Percentiles rank a stretch among this genome's conserved stretches.
Evolutionary conservation across 2,329 filamentous ascomycete genomes (phyloP).

Genomic region (Aspergillus intermedius): DNA sequence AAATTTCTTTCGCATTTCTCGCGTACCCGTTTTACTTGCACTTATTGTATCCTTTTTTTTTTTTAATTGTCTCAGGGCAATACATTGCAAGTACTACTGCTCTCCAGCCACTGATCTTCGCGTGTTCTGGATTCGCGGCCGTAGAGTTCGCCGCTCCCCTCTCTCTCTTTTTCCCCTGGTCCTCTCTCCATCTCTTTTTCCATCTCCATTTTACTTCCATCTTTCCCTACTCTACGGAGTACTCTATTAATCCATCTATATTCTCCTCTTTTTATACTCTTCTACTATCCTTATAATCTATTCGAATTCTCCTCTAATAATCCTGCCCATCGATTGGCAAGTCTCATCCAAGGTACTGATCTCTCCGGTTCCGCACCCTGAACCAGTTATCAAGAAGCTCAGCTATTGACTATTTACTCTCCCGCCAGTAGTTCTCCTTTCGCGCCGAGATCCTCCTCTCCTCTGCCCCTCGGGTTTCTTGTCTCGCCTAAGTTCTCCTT

Average conservation of each 20-base stretch:
- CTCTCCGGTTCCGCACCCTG: slow-evolving; percentile 11
- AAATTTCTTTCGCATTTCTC: too few relatives aligned
- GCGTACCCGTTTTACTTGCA: too few relatives aligned
- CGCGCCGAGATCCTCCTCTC: slow-evolving; percentile 3
- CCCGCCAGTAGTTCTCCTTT: slow-evolving; percentile 16
- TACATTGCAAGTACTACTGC: too few relatives aligned
- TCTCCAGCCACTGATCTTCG: neutral
- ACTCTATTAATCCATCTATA: neutral
- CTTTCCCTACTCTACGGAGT: neutral
- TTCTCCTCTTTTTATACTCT: neutral
- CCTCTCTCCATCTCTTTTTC: slow-evolving; percentile 3
- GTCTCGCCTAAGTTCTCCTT: slow-evolving; percentile 2
- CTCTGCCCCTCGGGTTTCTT: slow-evolving; percentile 2
- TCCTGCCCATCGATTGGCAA: neutral
- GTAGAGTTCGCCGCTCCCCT: slow-evolving; percentile 3
- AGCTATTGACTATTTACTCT: slow-evolving; percentile 31
- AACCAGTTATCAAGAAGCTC: slow-evolving; percentile 5
- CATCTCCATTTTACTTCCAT: neutral
- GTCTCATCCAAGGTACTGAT: slow-evolving; percentile 12
- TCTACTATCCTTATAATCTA: neutral
- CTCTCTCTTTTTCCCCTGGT: slow-evolving; percentile 3
- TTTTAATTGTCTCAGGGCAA: too few relatives aligned
- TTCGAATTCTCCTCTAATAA: neutral
- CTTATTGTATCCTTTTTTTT: too few relatives aligned
- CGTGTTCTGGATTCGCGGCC: too few relatives aligned